Evolutionary conservation across 495 filamentous ascomycete species (phyloP), one percentile per base, ranked within the genome.

Genomic region (Tuber melanosporum): DNA sequence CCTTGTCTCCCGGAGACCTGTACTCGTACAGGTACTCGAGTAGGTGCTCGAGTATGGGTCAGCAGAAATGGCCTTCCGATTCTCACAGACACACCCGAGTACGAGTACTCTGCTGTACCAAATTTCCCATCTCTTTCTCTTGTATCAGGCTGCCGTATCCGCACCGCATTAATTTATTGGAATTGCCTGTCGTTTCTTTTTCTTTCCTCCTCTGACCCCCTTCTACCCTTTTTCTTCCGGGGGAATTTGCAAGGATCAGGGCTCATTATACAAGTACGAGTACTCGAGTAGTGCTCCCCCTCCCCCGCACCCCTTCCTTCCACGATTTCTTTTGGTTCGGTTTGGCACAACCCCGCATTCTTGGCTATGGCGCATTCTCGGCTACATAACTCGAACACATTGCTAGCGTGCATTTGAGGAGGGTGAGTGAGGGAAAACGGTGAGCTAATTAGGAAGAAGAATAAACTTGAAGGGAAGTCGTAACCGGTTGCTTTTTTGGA

Each of bases 311-410:
- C 49, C n/a, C 47, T 20, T 20, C 49, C 47, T 52, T 52, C 52
- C 52, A 57, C n/a, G n/a, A 57, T n/a, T 6, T 32, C 57, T 15
- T 32, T 66, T 17, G n/a, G 57, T 32, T 66, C 15, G 57, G 57
- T 66, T 66, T 32, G 57, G n/a, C 26, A 66, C 52, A 66, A 66
- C 57, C 57, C 57, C 57, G 57, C 57, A 66, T 32, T 32, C 57
- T 32, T 62, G 52, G 52, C 52, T 62, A 26, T 32, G 8, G 52
- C 52, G 10, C n/a, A 32, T 14, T 62, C n/a, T 62, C 52, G 52
- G 52, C n/a, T 62, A 62, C n/a, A 62, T 26, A 19, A n/a, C 19
- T 22, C 20, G 19, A n/a, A 5, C 47, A 26, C n/a, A 26, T 26
- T 57, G n/a, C n/a, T 66, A 66, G 10, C 57, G n/a, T 6, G 57